Percentiles rank a stretch among this genome's conserved stretches.
phyloP scores from a whole-genome alignment of 2,329 filamentous ascomycete genomes.

The Exophiala bonariae region DNA sequence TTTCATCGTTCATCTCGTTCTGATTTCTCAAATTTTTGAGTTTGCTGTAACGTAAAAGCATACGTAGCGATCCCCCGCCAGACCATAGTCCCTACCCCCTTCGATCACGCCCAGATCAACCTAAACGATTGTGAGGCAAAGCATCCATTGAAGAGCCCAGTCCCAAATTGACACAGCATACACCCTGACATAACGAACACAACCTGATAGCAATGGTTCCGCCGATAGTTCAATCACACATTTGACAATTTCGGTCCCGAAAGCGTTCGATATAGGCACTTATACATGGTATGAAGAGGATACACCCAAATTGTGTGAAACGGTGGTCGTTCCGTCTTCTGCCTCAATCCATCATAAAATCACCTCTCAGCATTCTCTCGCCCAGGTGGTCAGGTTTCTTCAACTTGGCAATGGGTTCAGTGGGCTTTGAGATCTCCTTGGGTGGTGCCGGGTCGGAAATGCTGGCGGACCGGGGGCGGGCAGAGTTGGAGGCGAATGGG shows the following conservation, averaged over 20 bases:
- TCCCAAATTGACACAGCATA: background rate
- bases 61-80: background rate
- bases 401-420: slow-evolving; percentile 34
- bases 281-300: slow-evolving; percentile 16
- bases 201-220: slow-evolving; percentile 1
- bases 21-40: too few species aligned
- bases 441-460: slow-evolving; percentile 52
- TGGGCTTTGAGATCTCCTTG: slow-evolving; percentile 41
- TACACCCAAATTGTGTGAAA: slow-evolving; percentile 4
- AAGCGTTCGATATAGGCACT: slow-evolving; percentile 2
- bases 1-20: too few species aligned
- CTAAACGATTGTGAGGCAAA: slow-evolving; percentile 8
- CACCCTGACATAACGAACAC: background rate
- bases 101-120: background rate
- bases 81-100: background rate
- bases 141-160: background rate
- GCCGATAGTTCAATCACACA: slow-evolving; percentile 10
- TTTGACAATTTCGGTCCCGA: slow-evolving; percentile 1
- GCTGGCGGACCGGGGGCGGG: slow-evolving; percentile 43
- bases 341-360: slow-evolving; percentile 70
- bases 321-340: background rate
- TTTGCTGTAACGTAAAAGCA: slow-evolving; percentile 1
- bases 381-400: slow-evolving; percentile 89
- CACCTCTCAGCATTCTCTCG: slow-evolving; percentile 94
- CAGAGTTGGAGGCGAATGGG: slow-evolving; percentile 25